phyloP scores from a whole-genome alignment of 371 early-diverging fungal genomes.

The Mucor circinelloides region DNA sequence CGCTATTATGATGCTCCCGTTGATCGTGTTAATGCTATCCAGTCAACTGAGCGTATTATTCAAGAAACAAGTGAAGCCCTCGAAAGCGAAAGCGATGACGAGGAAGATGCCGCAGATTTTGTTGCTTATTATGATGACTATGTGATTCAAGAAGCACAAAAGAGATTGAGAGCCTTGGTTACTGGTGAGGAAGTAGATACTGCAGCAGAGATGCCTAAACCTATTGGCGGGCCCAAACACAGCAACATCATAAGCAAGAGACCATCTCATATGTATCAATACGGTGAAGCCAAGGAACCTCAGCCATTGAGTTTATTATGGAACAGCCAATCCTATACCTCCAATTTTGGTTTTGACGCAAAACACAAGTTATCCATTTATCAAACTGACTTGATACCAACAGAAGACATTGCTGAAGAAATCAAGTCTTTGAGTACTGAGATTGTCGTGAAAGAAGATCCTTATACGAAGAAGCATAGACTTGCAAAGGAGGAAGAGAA shows the following conservation, averaged over 20 bases:
- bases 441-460: background rate
- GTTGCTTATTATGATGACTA: constrained; percentile 16
- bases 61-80: background rate
- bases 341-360: constrained; percentile 25
- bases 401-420: background rate
- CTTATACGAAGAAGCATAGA: background rate
- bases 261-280: constrained; percentile 5
- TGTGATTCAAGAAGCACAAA: constrained; percentile 20
- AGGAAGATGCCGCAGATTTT: background rate
- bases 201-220: background rate
- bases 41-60: background rate
- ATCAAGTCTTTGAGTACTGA: background rate
- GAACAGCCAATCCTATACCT: constrained; percentile 3
- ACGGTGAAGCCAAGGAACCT: background rate
- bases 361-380: constrained; percentile 15
- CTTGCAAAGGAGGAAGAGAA: background rate
- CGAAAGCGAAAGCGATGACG: background rate
- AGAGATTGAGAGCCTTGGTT: constrained; percentile 5
- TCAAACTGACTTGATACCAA: background rate
- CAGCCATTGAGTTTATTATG: constrained; percentile 9
- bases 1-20: background rate
- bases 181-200: background rate
- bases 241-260: background rate
- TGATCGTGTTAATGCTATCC: background rate
- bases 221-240: background rate